These are phyloP conservation scores for Claviceps arundinis DNA, from an alignment of 2,329 filamentous ascomycete species.

Conservation along the genomic window DNA sequence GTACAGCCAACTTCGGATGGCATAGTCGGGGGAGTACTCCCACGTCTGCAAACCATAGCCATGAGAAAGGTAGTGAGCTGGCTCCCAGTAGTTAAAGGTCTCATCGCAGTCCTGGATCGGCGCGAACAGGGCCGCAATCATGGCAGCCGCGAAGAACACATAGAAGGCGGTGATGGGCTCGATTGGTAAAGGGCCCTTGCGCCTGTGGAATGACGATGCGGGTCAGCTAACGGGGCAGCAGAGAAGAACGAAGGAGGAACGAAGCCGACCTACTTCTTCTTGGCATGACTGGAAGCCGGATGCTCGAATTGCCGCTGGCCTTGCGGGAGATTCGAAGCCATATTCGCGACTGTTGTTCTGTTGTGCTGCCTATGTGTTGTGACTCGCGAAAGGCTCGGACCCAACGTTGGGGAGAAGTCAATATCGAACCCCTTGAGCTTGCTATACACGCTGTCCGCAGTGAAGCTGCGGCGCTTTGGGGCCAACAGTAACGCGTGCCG, in stretches of 20 bases:
- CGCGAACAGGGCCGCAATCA: constrained; percentile 65
- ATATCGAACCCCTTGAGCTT: too few relatives aligned
- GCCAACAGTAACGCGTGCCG: too few relatives aligned
- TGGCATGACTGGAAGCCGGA: constrained; percentile 35
- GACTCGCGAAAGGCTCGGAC: too few relatives aligned
- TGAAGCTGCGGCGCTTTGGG: too few relatives aligned
- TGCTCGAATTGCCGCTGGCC: constrained; percentile 29
- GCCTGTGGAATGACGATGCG: constrained; percentile 18
- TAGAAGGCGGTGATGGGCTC: constrained; percentile 69
- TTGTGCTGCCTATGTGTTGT: too few relatives aligned
- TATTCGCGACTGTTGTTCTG: constrained; percentile 8
- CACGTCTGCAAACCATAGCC: constrained; percentile 92
- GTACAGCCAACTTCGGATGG: constrained; percentile 93
- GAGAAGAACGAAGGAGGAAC: not conserved
- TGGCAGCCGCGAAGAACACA: constrained; percentile 59
- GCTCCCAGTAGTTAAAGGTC: constrained; percentile 99
- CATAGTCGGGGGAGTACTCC: constrained; percentile 94
- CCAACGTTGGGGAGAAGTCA: too few relatives aligned
- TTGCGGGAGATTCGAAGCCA: constrained; percentile 24
- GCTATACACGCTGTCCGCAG: too few relatives aligned
- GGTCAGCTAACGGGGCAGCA: not conserved
- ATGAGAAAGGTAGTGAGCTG: constrained; percentile 84
- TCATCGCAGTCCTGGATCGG: constrained; percentile 98
- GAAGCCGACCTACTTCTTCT: constrained; percentile 31
- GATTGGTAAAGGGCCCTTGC: constrained; percentile 46